phyloP scores from a whole-genome alignment of 768 basidiomycete species.

The Amylocystis lapponica region DNA sequence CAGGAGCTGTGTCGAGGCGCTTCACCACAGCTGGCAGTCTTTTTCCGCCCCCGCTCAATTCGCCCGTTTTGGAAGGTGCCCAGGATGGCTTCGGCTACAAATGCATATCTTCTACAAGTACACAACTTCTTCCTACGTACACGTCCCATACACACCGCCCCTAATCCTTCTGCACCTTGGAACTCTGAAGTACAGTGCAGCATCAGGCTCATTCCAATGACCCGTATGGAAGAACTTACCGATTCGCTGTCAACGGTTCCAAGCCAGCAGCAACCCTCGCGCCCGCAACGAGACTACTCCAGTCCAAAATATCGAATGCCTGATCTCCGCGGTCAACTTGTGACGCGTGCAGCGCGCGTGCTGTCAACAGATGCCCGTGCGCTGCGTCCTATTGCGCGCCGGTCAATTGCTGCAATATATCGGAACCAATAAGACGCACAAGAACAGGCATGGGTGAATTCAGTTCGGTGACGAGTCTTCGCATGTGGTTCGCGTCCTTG shows the following conservation, averaged over 20 bases:
- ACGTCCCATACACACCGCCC: no score
- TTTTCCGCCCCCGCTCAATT: background rate
- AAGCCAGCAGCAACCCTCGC: slow-evolving; percentile 71
- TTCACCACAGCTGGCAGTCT: no score
- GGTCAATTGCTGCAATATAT: background rate
- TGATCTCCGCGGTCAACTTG: slow-evolving; percentile 39
- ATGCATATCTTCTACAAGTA: background rate
- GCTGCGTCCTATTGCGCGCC: slow-evolving; percentile 43
- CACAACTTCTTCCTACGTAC: no score
- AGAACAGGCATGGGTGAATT: slow-evolving; percentile 68
- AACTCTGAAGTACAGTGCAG: no score
- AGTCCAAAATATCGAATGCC: slow-evolving; percentile 63
- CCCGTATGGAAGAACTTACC: slow-evolving; percentile 17
- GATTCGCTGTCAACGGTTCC: slow-evolving; percentile 32
- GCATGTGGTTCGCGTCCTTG: slow-evolving; percentile 79
- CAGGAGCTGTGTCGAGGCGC: no score
- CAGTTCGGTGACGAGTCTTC: slow-evolving; percentile 57
- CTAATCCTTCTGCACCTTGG: no score
- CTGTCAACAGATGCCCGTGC: slow-evolving; percentile 73
- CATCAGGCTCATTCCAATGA: no score
- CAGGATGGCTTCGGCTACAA: no score
- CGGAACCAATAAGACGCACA: slow-evolving; percentile 6
- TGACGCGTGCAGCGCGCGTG: slow-evolving; percentile 61
- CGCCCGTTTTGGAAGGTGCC: slow-evolving; percentile 1
- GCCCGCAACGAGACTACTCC: slow-evolving; percentile 78